Base-by-base conservation (phyloP, 129 eudicot species). In the Chrysanthemum makinoi region DNA sequence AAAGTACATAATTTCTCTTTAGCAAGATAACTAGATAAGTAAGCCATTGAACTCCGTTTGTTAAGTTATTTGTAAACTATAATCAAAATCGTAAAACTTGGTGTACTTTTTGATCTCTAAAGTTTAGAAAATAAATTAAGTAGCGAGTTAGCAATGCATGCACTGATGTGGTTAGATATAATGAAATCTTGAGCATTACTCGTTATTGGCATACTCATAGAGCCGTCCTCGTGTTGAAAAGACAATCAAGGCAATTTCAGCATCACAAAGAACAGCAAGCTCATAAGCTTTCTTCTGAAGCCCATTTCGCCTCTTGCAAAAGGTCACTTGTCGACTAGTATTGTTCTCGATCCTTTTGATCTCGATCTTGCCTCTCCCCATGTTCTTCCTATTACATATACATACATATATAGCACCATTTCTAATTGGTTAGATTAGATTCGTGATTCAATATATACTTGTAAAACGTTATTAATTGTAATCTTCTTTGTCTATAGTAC, bases 251-350 rank as follows among this genome's bases (percentile, higher is more conserved):
- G 83, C 85, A 30, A 85, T 75, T 70, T 85, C 89, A 76, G 89
- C 89, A 55, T 85, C 86, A 24, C 89, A 85, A 19, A 85, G 86
- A 24, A 85, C 84, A 5, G 86, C 82, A 46, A 85, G 76, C 64
- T 85, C 89, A 9, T 74, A 85, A 24, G 89, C 89, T 70, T 85
- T 85, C 82, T 85, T 85, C 48, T 82, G 71, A 33, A 84, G 83
- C 68, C 81, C 81, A 55, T 66, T 73, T 52, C 81, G 71, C 72
- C 81, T 78, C 68, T 78, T 71, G 68, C 77, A 71, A 39, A 78
- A 78, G 3, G 81, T 78, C 66, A 78, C 81, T 5, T 78, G 81
- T 65, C 81, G 49, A 56, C 63, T 66, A 3, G 83, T 83, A 48
- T 72, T 69, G 75, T 79, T 79, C 53, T 83, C 86, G 1, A 83